phyloP scores from a whole-genome alignment of 768 basidiomycete species.

The Leccinum variicolor region DNA sequence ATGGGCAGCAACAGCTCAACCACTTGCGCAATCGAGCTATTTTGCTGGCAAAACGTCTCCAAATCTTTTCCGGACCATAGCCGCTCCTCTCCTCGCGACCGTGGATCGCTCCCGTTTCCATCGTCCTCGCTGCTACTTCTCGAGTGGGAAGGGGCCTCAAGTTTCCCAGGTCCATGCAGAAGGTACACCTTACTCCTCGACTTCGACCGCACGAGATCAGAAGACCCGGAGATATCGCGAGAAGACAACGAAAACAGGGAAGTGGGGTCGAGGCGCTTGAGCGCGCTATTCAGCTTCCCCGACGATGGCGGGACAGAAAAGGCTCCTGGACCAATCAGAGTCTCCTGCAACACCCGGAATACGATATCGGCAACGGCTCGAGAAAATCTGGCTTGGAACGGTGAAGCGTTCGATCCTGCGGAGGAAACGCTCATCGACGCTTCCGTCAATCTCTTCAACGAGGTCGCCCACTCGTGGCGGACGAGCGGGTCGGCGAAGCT shows the following conservation, averaged over 20 bases:
- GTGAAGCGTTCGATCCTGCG: constrained; percentile 30
- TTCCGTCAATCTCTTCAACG: constrained; percentile 66
- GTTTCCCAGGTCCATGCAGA: constrained; percentile 57
- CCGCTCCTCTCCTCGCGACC: constrained; percentile 42
- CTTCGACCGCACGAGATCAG: constrained; percentile 56
- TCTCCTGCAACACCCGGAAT: constrained; percentile 83
- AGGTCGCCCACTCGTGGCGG: constrained; percentile 69
- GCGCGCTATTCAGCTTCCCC: constrained; percentile 31
- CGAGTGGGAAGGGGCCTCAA: constrained; percentile 41
- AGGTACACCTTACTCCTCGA: constrained; percentile 70
- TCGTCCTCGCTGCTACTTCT: constrained; percentile 32
- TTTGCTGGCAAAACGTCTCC: constrained; percentile 82
- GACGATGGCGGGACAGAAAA: constrained; percentile 18
- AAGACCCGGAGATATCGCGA: constrained; percentile 22
- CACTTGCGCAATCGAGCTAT: constrained; percentile 78
- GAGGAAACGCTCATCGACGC: constrained; percentile 30
- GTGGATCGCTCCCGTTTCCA: constrained; percentile 29
- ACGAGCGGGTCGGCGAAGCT: constrained; percentile 80
- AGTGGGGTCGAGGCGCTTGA: constrained; percentile 31
- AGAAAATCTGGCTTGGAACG: constrained; percentile 45
- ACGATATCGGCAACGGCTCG: constrained; percentile 73
- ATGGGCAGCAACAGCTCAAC: constrained; percentile 61
- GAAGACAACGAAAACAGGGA: constrained; percentile 26
- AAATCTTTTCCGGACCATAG: constrained; percentile 83
- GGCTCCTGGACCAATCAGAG: constrained; percentile 51